phyloP scores from a whole-genome alignment of 2,329 filamentous ascomycete species.

The Colletotrichum sp. region DNA sequence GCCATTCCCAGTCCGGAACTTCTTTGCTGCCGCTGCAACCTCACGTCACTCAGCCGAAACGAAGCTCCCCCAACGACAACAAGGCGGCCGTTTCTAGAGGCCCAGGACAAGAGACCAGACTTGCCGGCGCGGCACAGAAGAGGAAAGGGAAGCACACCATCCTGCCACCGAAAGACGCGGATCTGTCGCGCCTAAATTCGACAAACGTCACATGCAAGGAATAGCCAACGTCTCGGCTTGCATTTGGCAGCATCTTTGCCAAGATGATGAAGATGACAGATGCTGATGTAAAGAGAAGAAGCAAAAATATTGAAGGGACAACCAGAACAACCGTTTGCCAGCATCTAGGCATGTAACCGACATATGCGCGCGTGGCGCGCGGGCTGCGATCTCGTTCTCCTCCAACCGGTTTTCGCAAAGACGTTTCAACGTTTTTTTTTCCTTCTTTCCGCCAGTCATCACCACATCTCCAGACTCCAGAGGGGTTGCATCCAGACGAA shows the following conservation, averaged over 20 bases:
- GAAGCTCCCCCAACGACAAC: background rate
- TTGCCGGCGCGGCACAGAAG: background rate
- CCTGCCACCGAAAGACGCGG: background rate
- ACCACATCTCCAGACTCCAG: background rate
- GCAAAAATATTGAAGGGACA: background rate
- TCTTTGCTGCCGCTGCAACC: slow-evolving; percentile 3
- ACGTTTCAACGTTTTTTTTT: background rate
- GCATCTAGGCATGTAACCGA: background rate
- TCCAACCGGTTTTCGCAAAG: background rate
- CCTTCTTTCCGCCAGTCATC: background rate
- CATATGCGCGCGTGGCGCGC: background rate
- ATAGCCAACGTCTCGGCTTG: background rate
- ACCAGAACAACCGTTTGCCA: background rate
- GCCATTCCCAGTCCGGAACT: background rate
- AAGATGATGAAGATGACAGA: slow-evolving; percentile 5
- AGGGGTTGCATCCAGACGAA: background rate
- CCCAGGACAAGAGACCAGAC: background rate
- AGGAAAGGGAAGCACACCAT: slow-evolving; percentile 1
- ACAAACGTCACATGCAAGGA: background rate
- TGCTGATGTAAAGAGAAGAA: slow-evolving; percentile 14
- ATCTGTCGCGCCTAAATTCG: slow-evolving; percentile 6
- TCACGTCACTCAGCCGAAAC: slow-evolving; percentile 3
- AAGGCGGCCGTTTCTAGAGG: background rate
- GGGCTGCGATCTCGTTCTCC: background rate
- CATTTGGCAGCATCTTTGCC: background rate